Conservation (phyloP, 2,329 filamentous ascomycete species). For the Penicillium hordei region DNA sequence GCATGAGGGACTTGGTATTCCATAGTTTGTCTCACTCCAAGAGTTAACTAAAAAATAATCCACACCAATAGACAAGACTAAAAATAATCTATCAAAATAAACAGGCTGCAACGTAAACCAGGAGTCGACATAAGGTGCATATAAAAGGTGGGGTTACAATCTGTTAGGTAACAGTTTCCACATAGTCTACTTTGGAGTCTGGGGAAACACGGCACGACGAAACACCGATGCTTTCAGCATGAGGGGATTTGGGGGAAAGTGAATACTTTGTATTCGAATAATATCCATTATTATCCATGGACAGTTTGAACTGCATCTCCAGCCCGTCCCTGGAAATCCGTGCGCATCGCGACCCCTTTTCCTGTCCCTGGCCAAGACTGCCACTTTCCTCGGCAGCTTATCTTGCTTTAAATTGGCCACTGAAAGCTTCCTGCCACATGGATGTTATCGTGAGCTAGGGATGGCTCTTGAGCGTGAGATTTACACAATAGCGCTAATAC, state of each 20-base stretch:
- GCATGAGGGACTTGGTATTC: neutral
- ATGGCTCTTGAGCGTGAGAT: no score
- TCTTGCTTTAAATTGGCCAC: neutral
- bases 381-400: neutral
- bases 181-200: conserved; percentile 8
- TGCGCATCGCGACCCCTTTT: neutral
- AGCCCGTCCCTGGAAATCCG: neutral
- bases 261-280: neutral
- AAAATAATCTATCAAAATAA: neutral
- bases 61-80: neutral
- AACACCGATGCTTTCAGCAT: neutral
- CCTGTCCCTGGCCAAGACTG: neutral
- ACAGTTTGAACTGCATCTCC: neutral
- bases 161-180: conserved; percentile 36
- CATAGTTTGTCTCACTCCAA: neutral
- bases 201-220: conserved; percentile 5
- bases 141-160: conserved; percentile 28
- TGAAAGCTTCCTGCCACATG: neutral
- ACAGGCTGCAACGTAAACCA: neutral
- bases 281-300: neutral
- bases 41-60: neutral
- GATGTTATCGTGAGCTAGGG: no score
- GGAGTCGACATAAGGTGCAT: conserved; percentile 11
- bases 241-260: neutral
- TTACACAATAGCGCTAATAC: neutral